Conservation (phyloP, 164 flowering plant genomes). For the Magnolia sinica region DNA sequence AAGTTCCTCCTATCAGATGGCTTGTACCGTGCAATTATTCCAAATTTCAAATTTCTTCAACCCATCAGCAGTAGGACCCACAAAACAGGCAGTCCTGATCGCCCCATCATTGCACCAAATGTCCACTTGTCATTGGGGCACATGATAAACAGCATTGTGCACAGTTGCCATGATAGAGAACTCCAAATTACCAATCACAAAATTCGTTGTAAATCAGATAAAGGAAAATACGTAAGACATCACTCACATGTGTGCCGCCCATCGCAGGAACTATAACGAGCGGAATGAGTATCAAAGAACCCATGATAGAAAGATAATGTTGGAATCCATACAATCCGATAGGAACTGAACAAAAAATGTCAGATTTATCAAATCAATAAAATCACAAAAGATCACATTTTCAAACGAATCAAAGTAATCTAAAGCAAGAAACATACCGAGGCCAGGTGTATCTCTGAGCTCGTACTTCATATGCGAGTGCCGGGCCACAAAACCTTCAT, state of each 20-base stretch:
- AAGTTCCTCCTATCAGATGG: not conserved
- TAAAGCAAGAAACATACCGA: slow-evolving; percentile 45
- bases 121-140: not conserved
- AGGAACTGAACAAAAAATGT: slow-evolving; percentile 53
- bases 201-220: too few relatives aligned
- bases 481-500: slow-evolving; percentile 56
- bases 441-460: slow-evolving; percentile 91
- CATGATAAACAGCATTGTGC: not conserved
- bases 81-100: not conserved
- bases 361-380: slow-evolving; percentile 8
- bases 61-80: not conserved
- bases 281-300: slow-evolving; percentile 87
- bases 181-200: not conserved
- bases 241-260: slow-evolving; percentile 86
- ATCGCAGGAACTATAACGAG: slow-evolving; percentile 96
- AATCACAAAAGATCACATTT: not conserved
- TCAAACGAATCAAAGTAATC: not conserved
- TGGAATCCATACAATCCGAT: slow-evolving; percentile 91
- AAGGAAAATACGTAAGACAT: not conserved
- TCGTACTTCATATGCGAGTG: slow-evolving; percentile 88
- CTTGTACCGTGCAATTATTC: not conserved
- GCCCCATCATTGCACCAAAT: not conserved
- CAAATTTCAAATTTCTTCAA: not conserved
- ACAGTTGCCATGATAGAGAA: not conserved
- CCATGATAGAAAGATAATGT: slow-evolving; percentile 86